These are phyloP conservation scores for Pelargonium nanum DNA, from an alignment of 345 rosid genomes.

Conservation along the genomic window DNA sequence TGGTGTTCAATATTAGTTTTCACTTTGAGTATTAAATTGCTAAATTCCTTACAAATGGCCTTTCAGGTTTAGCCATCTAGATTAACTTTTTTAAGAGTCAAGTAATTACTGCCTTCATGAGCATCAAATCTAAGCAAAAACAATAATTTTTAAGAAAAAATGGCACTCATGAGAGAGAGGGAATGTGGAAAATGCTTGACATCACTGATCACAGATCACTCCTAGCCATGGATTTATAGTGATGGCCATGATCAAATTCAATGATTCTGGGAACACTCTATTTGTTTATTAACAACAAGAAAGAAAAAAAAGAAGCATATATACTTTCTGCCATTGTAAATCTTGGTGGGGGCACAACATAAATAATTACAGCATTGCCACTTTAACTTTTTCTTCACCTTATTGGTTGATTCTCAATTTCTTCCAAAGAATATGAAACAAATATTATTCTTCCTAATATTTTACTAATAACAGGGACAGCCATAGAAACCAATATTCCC, in stretches of 20 bases:
- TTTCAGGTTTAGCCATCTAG: too few relatives aligned
- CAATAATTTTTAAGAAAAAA: background rate
- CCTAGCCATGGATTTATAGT: background rate
- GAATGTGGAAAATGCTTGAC: constrained; percentile 9
- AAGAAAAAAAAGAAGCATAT: constrained; percentile 5
- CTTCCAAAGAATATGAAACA: background rate
- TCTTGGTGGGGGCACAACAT: constrained; percentile 9
- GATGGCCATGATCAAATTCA: constrained; percentile 6
- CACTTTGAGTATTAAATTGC: too few relatives aligned
- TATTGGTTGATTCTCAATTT: constrained; percentile 5
- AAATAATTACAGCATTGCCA: background rate
- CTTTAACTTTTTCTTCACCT: background rate
- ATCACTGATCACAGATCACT: background rate
- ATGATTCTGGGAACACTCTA: constrained; percentile 3
- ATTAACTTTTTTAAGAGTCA: too few relatives aligned
- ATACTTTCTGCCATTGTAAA: constrained; percentile 7
- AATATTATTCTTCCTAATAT: constrained; percentile 5
- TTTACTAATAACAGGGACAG: constrained; percentile 3
- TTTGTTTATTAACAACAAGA: constrained; percentile 4
- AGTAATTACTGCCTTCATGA: background rate
- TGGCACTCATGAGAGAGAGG: background rate
- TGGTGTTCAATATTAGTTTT: too few relatives aligned
- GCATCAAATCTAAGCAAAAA: constrained; percentile 8
- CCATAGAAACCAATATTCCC: background rate
- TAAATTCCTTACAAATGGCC: too few relatives aligned